These are phyloP conservation scores for Trifolium fragiferum DNA, from an alignment of 306 rosid species.

Conservation along the genomic window DNA sequence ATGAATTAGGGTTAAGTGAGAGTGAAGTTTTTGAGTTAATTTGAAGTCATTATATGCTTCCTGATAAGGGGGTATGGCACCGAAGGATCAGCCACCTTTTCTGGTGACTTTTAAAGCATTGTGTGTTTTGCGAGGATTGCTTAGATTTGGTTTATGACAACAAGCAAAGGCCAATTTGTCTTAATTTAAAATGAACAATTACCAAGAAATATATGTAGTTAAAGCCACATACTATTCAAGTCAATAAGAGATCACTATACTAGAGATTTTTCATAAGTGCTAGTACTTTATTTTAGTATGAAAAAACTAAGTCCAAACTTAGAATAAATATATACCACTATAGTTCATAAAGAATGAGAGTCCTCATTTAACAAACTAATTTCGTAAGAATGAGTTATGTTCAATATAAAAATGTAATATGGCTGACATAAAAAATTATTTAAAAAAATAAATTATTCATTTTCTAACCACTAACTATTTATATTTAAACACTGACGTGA, in stretches of 20 bases:
- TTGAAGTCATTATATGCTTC: constrained; percentile 83
- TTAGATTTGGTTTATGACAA: constrained; percentile 40
- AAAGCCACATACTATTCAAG: constrained; percentile 44
- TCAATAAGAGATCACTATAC: constrained; percentile 32
- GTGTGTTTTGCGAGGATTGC: constrained; percentile 57
- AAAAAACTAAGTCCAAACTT: too few species aligned
- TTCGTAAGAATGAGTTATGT: too few species aligned
- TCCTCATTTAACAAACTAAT: too few species aligned
- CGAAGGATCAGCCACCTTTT: constrained; percentile 98
- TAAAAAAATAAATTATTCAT: too few species aligned
- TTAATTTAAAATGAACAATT: constrained; percentile 44
- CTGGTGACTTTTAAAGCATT: constrained; percentile 66
- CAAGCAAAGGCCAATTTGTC: constrained; percentile 48
- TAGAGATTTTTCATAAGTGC: not conserved
- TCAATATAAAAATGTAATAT: too few species aligned
- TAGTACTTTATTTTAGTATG: not conserved
- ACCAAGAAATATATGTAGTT: constrained; percentile 51
- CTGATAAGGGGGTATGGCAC: constrained; percentile 74
- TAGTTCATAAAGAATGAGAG: too few species aligned
- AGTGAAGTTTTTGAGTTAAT: constrained; percentile 48
- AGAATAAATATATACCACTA: too few species aligned
- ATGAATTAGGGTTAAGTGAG: constrained; percentile 45
- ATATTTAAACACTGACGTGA: too few species aligned
- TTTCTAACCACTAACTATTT: too few species aligned
- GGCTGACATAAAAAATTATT: too few species aligned